phyloP scores from a whole-genome alignment of 306 rosid genomes.

The Pterocarpus macrocarpus region DNA sequence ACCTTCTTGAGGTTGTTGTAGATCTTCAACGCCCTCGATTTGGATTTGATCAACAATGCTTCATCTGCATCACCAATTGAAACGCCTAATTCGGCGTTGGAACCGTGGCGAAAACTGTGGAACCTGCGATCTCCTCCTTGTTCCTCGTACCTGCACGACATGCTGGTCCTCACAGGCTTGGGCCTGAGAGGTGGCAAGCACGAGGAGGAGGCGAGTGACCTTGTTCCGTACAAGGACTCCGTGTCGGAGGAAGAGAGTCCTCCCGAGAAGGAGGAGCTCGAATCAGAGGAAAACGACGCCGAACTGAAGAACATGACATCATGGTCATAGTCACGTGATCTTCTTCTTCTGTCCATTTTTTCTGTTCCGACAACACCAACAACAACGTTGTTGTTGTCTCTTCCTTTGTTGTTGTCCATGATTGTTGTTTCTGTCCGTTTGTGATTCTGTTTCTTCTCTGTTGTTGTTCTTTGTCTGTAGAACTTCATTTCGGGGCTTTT shows the following conservation, averaged over 20 bases:
- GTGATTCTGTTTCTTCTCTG: slow-evolving; percentile 56
- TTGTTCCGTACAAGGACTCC: slow-evolving; percentile 54
- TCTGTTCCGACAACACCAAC: slow-evolving; percentile 26
- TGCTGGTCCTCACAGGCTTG: slow-evolving; percentile 55
- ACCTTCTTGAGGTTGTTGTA: slow-evolving; percentile 82
- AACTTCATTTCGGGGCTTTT: slow-evolving; percentile 54
- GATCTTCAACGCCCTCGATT: slow-evolving; percentile 82
- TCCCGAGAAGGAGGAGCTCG: slow-evolving; percentile 81
- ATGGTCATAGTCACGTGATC: slow-evolving; percentile 48
- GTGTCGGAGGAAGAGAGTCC: slow-evolving; percentile 92
- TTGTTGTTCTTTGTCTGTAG: slow-evolving; percentile 56
- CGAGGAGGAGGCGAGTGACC: slow-evolving; percentile 56
- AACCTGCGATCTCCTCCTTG: slow-evolving; percentile 40
- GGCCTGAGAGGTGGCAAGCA: slow-evolving; percentile 61
- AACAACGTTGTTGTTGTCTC: slow-evolving; percentile 33
- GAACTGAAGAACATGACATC: slow-evolving; percentile 82
- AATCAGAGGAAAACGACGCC: slow-evolving; percentile 83
- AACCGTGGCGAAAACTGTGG: slow-evolving; percentile 39
- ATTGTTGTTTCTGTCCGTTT: slow-evolving; percentile 13
- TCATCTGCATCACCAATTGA: slow-evolving; percentile 34
- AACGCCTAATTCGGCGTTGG: slow-evolving; percentile 34
- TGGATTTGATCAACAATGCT: slow-evolving; percentile 59
- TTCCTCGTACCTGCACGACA: slow-evolving; percentile 46
- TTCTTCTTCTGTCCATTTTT: slow-evolving; percentile 49
- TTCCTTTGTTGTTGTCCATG: slow-evolving; percentile 35